Base-by-base conservation (phyloP, 257 asterid species). In the Cordia subcordata region DNA sequence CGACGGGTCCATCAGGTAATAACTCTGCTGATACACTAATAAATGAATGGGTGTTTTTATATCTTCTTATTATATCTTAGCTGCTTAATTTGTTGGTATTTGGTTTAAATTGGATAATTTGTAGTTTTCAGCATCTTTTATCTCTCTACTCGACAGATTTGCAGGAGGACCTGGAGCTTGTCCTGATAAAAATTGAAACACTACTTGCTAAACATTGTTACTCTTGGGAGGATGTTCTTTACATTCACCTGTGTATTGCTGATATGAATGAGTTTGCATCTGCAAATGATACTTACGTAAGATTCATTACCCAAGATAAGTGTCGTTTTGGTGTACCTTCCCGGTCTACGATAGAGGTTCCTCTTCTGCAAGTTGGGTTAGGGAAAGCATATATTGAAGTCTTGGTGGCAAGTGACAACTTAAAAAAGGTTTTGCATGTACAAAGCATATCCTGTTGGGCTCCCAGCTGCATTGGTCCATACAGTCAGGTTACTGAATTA, bases 371-470 rank as follows among this genome's bases (percentile, higher is more conserved):
- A 76, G 87, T 78, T 82, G 93, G 95, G 76, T 66, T 88, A 74
- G 96, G 96, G 64, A 82, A 72, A 66, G 96, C 87, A 47, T 88
- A 84, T 70, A 57, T 92, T 63, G 99, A 92, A 86, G 96, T 88
- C 45, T 63, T 92, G 77, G 96, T 84, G 63, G 83, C 96, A 50
- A 74, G 54, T 27, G 95, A 86, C 77, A 68, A 69, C 53, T 65
- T 73, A 40, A 92, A 92, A 79, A 86, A 77, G 57, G 99, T 92
- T 68, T 79, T 92, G 81, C 99, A 92, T 62, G 96, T 92, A 40
- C 99, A 92, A 58, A 92, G 99, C 74, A 84, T 92, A 65, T 92
- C 99, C 42, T 80, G 83, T 80, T 88, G 99, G 99, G 99, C 99
- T 68, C 99, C 96, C 64, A 88, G 99, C 67, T 92, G 99, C 69